Evolutionary conservation across 2,329 filamentous ascomycete genomes (phyloP), one percentile per base, ranked within the genome.

Genomic region (Claviceps sp.): DNA sequence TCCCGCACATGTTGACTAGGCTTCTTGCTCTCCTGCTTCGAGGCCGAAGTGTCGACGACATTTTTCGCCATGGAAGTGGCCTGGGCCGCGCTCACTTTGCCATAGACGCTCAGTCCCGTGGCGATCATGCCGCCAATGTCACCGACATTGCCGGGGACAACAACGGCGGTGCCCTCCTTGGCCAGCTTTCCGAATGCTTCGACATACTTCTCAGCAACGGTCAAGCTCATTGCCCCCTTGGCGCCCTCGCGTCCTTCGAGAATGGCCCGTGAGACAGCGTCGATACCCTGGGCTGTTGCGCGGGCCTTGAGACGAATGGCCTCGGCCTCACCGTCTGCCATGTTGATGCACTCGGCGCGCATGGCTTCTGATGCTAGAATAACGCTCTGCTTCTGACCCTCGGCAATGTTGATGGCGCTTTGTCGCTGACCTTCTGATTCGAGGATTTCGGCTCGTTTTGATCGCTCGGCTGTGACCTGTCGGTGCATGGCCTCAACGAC

Each of bases 401-500:
- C 93, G 52, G 93, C 93, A 59, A 98, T 96, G 69, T 98, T 98
- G 78, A 98, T 98, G 41, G 93, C 93, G 62, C 85, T 91, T 72
- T 98, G 93, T 56, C 93, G 79, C 71, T 98, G 93, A 70, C 93
- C 93, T 66, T 98, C 93, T 0, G 88, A 95, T 54, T 98, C 93
- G 47, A 98, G 77, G 62, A 98, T 98, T 72, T 98, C 93, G 52
- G 93, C 93, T 57, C 93, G 85, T 78, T 98, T 98, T 63, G 87
- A 94, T 43, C 93, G 86, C 73, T 98, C 93, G 18, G 93, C 93
- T 0, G 93, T 97, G 49, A 98, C 93, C 68, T 97, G 91, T 57
- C 93, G 81, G 73, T 98, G 93, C 93, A 98, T 98, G 62, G 93
- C 93, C 62, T 90, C 88, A 55, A 97, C 91, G 13, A 98, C 93